Base-by-base conservation (phyloP, 768 basidiomycete species). In the Leucosporidium yakuticum region DNA sequence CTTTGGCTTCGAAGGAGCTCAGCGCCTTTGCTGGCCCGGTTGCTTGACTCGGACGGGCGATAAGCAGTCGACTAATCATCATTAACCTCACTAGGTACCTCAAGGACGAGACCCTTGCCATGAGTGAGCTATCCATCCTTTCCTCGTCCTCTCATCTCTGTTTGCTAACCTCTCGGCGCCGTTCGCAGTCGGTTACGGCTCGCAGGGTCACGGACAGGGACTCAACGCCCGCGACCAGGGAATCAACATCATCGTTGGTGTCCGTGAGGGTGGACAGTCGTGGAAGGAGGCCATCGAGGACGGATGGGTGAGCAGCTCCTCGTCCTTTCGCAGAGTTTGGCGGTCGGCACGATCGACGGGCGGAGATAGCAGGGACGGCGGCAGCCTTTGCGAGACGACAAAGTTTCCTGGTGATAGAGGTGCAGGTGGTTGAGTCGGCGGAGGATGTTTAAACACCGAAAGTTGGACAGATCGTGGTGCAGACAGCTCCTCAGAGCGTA, bases 161-260 rank as follows among this genome's bases (percentile, higher is more conserved):
- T 8, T 44, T 27, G 53, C 27, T 54, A 17, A 54, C 9, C 53
- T 54, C 53, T 12, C 53, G 27, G 27, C 25, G 25, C 27, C 11
- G 19, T 19, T 32, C 55, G 20, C 55, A 34, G 31, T 32, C 76
- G 96, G 96, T 68, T 98, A 99, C 78, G 96, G 96, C 70, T 98
- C 96, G 19, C 93, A 95, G 73, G 75, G 74, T 62, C 96, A 98
- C 80, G 96, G 96, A 25, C 96, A 98, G 81, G 94, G 95, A 72
- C 83, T 99, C 80, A 99, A 99, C 78, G 95, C 96, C 65, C 92
- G 96, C 75, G 96, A 98, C 84, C 95, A 99, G 76, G 96, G 96
- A 69, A 83, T 99, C 73, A 98, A 97, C 75, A 94, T 99, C 80
- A 90, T 98, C 74, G 87, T 99, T 78, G 96, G 96, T 83, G 96